phyloP scores from a whole-genome alignment of 371 early-diverging fungal species.

The Syncephalastrum sp. region DNA sequence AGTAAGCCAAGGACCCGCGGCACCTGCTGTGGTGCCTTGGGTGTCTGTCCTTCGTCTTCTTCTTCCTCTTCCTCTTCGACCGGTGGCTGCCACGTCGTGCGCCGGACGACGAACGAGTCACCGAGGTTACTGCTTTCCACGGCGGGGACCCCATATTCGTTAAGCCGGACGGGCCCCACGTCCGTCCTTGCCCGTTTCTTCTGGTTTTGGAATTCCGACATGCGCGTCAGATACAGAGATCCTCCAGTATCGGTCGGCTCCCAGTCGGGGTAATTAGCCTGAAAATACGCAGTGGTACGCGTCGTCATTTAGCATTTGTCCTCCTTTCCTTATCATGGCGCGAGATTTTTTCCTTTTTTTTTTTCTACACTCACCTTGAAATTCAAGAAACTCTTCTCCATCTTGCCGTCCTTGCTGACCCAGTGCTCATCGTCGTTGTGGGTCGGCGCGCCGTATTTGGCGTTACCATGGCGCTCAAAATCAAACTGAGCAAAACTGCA shows the following conservation, averaged over 20 bases:
- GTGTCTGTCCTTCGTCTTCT: slow-evolving; percentile 14
- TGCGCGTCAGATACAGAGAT: slow-evolving; percentile 65
- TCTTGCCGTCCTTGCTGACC: slow-evolving; percentile 87
- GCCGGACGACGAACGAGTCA: slow-evolving; percentile 29
- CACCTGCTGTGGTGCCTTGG: slow-evolving; percentile 14
- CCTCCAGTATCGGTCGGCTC: slow-evolving; percentile 69
- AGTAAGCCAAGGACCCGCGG: slow-evolving; percentile 55
- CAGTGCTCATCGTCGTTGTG: slow-evolving; percentile 58
- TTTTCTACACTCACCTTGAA: slow-evolving; percentile 72
- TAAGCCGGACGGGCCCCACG: slow-evolving; percentile 13
- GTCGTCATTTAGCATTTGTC: not conserved
- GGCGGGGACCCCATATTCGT: slow-evolving; percentile 37
- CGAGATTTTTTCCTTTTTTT: not conserved
- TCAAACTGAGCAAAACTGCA: slow-evolving; percentile 96
- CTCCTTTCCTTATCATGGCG: not conserved
- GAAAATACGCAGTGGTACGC: not conserved
- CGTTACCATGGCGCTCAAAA: slow-evolving; percentile 82
- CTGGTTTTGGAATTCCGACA: slow-evolving; percentile 31
- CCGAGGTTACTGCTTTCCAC: slow-evolving; percentile 32
- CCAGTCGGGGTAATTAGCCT: slow-evolving; percentile 87
- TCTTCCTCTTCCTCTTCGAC: slow-evolving; percentile 35
- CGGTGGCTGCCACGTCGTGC: slow-evolving; percentile 16
- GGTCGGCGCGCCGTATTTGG: slow-evolving; percentile 77
- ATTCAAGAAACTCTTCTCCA: slow-evolving; percentile 94
- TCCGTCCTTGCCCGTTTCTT: slow-evolving; percentile 8